Conservation (phyloP, 345 rosid species). For the Isatis tinctoria region DNA sequence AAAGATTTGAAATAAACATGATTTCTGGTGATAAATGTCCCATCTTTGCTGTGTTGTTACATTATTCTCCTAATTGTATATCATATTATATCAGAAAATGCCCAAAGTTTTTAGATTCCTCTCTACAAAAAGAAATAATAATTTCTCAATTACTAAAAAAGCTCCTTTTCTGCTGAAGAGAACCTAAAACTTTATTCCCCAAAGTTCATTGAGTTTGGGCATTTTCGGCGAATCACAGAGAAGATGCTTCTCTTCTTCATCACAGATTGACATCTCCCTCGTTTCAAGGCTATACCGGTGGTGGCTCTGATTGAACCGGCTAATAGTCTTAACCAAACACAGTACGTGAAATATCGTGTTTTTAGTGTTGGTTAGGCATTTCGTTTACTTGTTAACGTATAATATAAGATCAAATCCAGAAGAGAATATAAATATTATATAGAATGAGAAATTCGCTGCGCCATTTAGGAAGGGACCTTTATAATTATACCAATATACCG, state of each 20-base stretch:
- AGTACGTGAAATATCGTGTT: neutral
- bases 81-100: neutral
- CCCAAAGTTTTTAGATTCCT: constrained; percentile 13
- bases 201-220: constrained; percentile 20
- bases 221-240: constrained; percentile 24
- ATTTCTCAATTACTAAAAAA: constrained; percentile 9
- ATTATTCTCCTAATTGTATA: constrained; percentile 2
- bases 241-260: constrained; percentile 27
- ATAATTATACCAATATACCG: constrained; percentile 1
- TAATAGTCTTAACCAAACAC: neutral
- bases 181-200: constrained; percentile 29
- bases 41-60: neutral
- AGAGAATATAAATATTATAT: neutral
- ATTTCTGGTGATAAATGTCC: neutral
- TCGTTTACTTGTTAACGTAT: constrained; percentile 12
- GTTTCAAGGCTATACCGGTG: neutral
- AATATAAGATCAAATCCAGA: neutral
- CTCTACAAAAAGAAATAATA: neutral
- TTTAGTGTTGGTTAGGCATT: neutral
- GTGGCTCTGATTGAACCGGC: constrained; percentile 1
- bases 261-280: neutral
- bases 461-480: constrained; percentile 6
- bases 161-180: constrained; percentile 15
- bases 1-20: neutral
- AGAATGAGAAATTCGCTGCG: constrained; percentile 14